These are phyloP conservation scores for Aspergillus tanneri DNA, from an alignment of 2,329 filamentous ascomycete species.

Conservation along the genomic window DNA sequence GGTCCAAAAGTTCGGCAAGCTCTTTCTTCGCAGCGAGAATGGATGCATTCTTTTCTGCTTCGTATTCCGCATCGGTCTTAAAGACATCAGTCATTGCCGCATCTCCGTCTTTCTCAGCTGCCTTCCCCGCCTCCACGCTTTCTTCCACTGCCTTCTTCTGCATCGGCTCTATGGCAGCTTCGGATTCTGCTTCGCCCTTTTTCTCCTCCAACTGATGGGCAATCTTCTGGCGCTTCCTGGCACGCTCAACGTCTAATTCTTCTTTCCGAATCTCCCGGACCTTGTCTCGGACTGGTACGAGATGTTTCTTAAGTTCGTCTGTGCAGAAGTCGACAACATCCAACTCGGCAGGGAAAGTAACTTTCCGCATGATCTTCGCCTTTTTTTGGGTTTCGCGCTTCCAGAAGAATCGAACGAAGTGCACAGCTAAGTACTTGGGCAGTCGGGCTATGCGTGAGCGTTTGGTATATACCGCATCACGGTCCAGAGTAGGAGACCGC, in stretches of 20 bases:
- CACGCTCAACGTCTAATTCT: constrained; percentile 86
- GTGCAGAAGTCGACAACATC: constrained; percentile 95
- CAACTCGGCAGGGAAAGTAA: constrained; percentile 90
- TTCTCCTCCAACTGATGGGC: constrained; percentile 56
- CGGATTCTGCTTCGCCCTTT: constrained; percentile 37
- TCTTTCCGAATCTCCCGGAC: constrained; percentile 94
- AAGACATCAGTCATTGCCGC: constrained; percentile 70
- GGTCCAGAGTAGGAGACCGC: constrained; percentile 70
- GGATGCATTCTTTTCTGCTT: constrained; percentile 75
- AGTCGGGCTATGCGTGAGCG: constrained; percentile 84
- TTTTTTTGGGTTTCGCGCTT: constrained; percentile 94
- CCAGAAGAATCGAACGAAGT: constrained; percentile 99
- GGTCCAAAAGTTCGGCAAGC: constrained; percentile 72
- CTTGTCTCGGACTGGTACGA: constrained; percentile 93
- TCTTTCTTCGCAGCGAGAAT: constrained; percentile 84
- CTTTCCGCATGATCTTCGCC: constrained; percentile 99
- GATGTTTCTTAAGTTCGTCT: constrained; percentile 75
- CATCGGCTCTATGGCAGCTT: constrained; percentile 39
- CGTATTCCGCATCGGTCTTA: constrained; percentile 93
- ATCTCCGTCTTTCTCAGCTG: constrained; percentile 62
- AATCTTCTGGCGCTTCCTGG: constrained; percentile 86
- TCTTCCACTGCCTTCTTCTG: constrained; percentile 51
- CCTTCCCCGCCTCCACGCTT: constrained; percentile 52
- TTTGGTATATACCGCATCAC: constrained; percentile 84
- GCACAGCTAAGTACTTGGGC: constrained; percentile 92